Conservation (phyloP, 306 rosid species). For the Quercus variabilis region DNA sequence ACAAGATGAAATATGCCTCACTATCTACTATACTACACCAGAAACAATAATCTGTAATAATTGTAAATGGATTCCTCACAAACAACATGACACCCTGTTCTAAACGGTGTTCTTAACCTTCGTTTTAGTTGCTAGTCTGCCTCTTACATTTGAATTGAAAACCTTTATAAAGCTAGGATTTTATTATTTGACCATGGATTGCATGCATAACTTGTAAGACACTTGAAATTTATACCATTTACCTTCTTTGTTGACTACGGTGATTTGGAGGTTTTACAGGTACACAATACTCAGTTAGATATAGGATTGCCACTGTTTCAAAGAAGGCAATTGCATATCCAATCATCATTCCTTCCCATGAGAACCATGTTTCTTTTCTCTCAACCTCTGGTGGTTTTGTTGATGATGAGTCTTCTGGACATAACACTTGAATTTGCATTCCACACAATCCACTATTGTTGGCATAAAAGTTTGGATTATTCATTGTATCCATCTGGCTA, state of each 20-base stretch:
- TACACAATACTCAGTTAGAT: neutral
- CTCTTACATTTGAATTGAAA: too few relatives aligned
- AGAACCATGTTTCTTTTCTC: too few relatives aligned
- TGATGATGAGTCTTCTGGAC: slow-evolving; percentile 10
- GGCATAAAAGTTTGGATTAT: too few relatives aligned
- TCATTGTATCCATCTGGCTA: too few relatives aligned
- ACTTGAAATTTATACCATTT: neutral
- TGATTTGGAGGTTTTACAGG: neutral
- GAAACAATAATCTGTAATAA: too few relatives aligned
- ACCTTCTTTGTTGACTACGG: neutral
- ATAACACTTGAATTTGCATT: slow-evolving; percentile 17
- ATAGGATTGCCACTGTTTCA: slow-evolving; percentile 6
- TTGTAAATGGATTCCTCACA: too few relatives aligned
- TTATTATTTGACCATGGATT: neutral
- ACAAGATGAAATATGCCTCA: too few relatives aligned
- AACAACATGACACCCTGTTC: too few relatives aligned
- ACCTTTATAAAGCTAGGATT: too few relatives aligned
- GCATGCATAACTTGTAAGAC: neutral
- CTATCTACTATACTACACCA: too few relatives aligned
- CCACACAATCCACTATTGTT: slow-evolving; percentile 31
- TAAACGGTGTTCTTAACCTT: too few relatives aligned
- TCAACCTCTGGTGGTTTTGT: neutral
- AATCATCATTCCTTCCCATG: neutral
- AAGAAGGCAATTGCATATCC: slow-evolving; percentile 18
- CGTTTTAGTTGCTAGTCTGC: too few relatives aligned